A percentile compares a stretch with the other conserved stretches of the same genome.
These are phyloP conservation scores for Chalciporus piperatus DNA, from an alignment of 768 basidiomycete genomes.

Conservation along the genomic window DNA sequence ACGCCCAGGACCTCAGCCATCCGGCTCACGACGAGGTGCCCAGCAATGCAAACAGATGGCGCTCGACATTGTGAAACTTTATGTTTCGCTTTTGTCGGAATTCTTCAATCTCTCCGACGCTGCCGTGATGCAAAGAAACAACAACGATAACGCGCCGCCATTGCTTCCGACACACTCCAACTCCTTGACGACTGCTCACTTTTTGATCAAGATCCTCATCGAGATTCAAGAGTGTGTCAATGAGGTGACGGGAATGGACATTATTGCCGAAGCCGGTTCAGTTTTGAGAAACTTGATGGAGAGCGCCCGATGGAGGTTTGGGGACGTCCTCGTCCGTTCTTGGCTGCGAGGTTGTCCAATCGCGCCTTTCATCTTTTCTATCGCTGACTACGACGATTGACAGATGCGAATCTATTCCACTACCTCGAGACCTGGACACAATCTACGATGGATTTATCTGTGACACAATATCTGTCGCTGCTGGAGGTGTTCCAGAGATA, in stretches of 20 bases:
- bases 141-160: slow-evolving; percentile 41
- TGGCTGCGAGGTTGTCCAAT: slow-evolving; percentile 77
- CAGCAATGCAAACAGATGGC: slow-evolving; percentile 86
- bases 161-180: slow-evolving; percentile 74
- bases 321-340: slow-evolving; percentile 68
- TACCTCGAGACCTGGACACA: slow-evolving; percentile 84
- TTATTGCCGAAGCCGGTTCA: slow-evolving; percentile 69
- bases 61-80: slow-evolving; percentile 80
- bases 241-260: slow-evolving; percentile 77
- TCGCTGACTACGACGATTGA: slow-evolving; percentile 7
- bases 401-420: slow-evolving; percentile 83
- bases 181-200: slow-evolving; percentile 78
- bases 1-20: slow-evolving; percentile 21
- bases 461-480: slow-evolving; percentile 72
- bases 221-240: slow-evolving; percentile 86
- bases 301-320: slow-evolving; percentile 84
- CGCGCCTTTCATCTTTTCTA: background rate
- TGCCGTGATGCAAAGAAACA: slow-evolving; percentile 53
- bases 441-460: slow-evolving; percentile 57
- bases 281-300: slow-evolving; percentile 74
- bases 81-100: slow-evolving; percentile 79
- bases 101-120: slow-evolving; percentile 84
- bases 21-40: slow-evolving; percentile 70
- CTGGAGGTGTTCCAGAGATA: slow-evolving; percentile 82
- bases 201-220: slow-evolving; percentile 72